Evolutionary conservation across 305 asterid species (phyloP).

Genomic region (Stenogyne calaminthoides): DNA sequence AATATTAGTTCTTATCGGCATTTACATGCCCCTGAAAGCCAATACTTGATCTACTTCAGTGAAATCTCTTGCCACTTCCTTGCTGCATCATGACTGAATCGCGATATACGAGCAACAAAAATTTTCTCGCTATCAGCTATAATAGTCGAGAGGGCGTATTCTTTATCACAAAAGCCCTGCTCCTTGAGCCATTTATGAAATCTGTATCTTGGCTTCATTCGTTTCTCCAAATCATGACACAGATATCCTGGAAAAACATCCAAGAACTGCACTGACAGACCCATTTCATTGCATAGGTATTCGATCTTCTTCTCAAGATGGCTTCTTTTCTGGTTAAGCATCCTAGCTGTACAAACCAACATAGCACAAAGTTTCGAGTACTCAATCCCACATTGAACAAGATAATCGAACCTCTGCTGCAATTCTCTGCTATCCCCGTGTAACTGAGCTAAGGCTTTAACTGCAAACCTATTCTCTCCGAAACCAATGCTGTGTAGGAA

Average conservation of each 20-base stretch:
- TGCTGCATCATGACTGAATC: slow-evolving; percentile 46
- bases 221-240: slow-evolving; percentile 56
- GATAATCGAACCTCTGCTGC: slow-evolving; percentile 57
- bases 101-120: slow-evolving; percentile 50
- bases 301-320: slow-evolving; percentile 48
- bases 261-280: slow-evolving; percentile 46
- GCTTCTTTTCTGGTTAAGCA: slow-evolving; percentile 56
- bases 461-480: slow-evolving; percentile 56
- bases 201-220: slow-evolving; percentile 64
- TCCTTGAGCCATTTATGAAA: slow-evolving; percentile 60
- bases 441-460: slow-evolving; percentile 45
- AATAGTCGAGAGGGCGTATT: slow-evolving; percentile 55
- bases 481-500: slow-evolving; percentile 62
- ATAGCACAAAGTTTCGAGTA: slow-evolving; percentile 56
- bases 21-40: too few species aligned
- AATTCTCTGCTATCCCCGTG: slow-evolving; percentile 43
- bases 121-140: slow-evolving; percentile 61
- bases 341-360: slow-evolving; percentile 38
- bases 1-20: not conserved
- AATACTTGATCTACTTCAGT: slow-evolving; percentile 13
- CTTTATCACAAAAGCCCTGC: slow-evolving; percentile 41
- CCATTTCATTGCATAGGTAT: slow-evolving; percentile 54
- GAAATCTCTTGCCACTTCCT: slow-evolving; percentile 46
- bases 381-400: slow-evolving; percentile 47
- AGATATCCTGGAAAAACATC: slow-evolving; percentile 64